Evolutionary conservation across 345 rosid species (phyloP).

Genomic region (Mangifera indica): DNA sequence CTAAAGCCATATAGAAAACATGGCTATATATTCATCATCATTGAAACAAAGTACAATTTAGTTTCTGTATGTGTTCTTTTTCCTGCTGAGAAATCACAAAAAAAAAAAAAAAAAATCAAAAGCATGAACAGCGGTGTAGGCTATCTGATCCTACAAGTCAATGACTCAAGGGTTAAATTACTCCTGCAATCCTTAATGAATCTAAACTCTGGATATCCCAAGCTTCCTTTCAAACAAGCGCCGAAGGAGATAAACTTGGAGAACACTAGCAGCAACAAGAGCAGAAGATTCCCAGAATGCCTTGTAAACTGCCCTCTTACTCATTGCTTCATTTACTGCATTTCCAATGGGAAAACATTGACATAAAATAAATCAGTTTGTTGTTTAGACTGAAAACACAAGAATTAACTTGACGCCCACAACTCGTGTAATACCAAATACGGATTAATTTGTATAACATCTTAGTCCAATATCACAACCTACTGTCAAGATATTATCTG

Average conservation of each 20-base stretch:
- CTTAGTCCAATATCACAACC: no score
- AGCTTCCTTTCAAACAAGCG: conserved; percentile 66
- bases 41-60: neutral
- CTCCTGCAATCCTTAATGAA: neutral
- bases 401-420: neutral
- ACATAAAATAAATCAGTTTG: neutral
- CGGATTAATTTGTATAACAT: no score
- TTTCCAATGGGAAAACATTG: conserved; percentile 10
- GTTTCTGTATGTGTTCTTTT: conserved; percentile 9
- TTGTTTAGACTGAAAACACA: neutral
- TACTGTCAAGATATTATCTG: no score
- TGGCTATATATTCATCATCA: conserved; percentile 6
- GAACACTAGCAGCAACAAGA: conserved; percentile 52
- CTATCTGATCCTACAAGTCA: neutral
- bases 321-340: conserved; percentile 71
- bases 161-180: no score
- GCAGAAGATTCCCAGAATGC: conserved; percentile 65
- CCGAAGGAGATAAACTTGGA: conserved; percentile 69
- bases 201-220: conserved; percentile 61
- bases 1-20: neutral
- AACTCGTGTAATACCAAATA: neutral
- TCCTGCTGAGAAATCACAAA: neutral
- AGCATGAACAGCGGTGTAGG: conserved; percentile 5
- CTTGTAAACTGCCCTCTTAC: conserved; percentile 59
- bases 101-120: neutral